Base-by-base conservation (phyloP, 1,284 basidiomycete species). In the Gymnopus androsaceus region DNA sequence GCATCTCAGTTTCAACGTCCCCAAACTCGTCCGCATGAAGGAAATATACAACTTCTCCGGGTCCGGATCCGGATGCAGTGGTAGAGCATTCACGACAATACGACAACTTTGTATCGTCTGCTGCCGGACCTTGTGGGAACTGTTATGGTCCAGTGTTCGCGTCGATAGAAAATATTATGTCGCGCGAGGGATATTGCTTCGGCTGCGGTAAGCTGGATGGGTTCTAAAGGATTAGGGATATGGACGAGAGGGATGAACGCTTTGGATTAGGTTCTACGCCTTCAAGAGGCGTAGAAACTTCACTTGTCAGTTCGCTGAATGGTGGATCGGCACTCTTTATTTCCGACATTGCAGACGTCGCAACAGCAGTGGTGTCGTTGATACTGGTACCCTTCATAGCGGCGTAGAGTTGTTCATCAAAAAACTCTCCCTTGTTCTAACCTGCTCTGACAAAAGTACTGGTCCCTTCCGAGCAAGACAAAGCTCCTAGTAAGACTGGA, bases 41-140 rank as follows among this genome's bases (percentile, higher is more conserved):
- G 95, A 98, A 62, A 98, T 98, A 71, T 94, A 97, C 56, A 97
- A 74, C 58, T 85, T 86, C 69, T 95, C 92, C 2, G 94, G 93
- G 65, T 85, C 85, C 1, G 95, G 95, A 71, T 98, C 95, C 7
- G 93, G 92, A 53, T 94, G 85, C 9, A 97, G 72, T 12, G 95
- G 95, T 28, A 95, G 77, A 96, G 68, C 95, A 98, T 66, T 93
- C 89, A 0, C 82, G 75, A 68, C 95, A 98, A 68, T 90, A 93
- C 19, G 80, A 66, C 57, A 73, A 69, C 31, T 74, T 75, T 5
- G 67, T 65, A 37, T 73, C 65, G 27, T 71, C 59, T 3, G 62
- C 56, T 33, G 58, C 56, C 44, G 69, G 54, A 53, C 71, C 69
- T 19, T 63, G 61, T 12, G 63, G 31, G n/a, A 41, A 44, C 23